A percentile compares a stretch with the other conserved stretches of the same genome.
These are phyloP conservation scores for Toxoplasma gondii DNA, from an alignment of 169 alveolate genomes.

Conservation along the genomic window DNA sequence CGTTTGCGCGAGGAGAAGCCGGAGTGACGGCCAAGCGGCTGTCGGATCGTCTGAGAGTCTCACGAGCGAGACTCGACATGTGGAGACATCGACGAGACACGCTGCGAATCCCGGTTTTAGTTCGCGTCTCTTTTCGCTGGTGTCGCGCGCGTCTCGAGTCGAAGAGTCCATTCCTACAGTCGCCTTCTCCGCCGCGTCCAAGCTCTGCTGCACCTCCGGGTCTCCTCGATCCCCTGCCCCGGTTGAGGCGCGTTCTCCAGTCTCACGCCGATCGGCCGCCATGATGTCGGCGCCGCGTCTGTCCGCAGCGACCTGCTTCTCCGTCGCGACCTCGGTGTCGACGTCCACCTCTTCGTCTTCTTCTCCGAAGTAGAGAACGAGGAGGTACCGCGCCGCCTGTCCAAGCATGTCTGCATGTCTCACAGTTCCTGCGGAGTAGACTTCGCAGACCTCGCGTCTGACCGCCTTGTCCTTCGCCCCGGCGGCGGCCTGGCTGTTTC, in stretches of 20 bases:
- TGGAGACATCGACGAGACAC: slow-evolving; percentile 53
- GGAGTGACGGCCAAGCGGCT: slow-evolving; percentile 18
- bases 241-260: neutral
- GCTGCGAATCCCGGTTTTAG: slow-evolving; percentile 26
- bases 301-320: neutral
- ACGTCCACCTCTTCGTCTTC: slow-evolving; percentile 17
- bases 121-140: neutral
- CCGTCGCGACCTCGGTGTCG: neutral
- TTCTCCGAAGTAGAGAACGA: slow-evolving; percentile 26
- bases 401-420: slow-evolving; percentile 66
- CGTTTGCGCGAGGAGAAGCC: slow-evolving; percentile 48
- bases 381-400: neutral
- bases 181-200: neutral
- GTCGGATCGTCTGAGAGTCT: slow-evolving; percentile 5
- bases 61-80: slow-evolving; percentile 26
- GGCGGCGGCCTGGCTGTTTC: slow-evolving; percentile 78
- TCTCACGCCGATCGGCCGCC: neutral
- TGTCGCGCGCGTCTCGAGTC: neutral
- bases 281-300: neutral
- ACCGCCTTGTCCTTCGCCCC: slow-evolving; percentile 89
- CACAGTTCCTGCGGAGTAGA: slow-evolving; percentile 65
- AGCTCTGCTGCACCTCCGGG: neutral
- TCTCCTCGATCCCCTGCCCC: neutral
- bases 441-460: slow-evolving; percentile 66
- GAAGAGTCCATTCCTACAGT: neutral